phyloP scores from a whole-genome alignment of 139 green algal species.

The Closterium sp. region DNA sequence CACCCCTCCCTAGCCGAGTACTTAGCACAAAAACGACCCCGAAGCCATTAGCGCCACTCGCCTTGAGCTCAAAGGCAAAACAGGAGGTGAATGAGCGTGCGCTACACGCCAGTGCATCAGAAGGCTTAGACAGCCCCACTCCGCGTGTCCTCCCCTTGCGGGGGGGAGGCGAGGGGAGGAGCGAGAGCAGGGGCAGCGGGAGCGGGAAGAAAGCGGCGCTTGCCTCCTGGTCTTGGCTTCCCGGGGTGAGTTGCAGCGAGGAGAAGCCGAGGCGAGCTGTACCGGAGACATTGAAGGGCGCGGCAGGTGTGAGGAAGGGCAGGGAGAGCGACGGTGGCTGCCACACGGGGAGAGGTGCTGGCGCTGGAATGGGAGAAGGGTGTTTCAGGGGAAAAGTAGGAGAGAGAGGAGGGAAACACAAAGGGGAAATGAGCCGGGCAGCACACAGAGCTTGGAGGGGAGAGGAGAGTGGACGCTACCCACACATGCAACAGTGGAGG shows the following conservation, averaged over 20 bases:
- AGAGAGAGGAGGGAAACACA: no score
- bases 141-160: background rate
- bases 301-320: background rate
- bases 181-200: background rate
- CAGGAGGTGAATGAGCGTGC: background rate
- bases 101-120: background rate
- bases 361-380: no score
- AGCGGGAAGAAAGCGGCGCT: background rate
- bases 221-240: no score
- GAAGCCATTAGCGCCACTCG: background rate
- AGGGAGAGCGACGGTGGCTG: background rate
- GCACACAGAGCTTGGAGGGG: no score
- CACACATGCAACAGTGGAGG: no score
- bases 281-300: background rate
- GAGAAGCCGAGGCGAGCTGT: background rate
- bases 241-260: background rate
- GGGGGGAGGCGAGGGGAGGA: background rate
- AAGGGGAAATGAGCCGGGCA: no score
- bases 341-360: background rate
- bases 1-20: background rate
- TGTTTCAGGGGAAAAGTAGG: no score
- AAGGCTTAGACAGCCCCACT: no score
- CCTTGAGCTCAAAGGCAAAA: background rate
- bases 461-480: no score
- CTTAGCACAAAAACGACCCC: background rate